Conservation (phyloP, 176 grass and related monocot genomes). For the Bothriochloa decipiens region DNA sequence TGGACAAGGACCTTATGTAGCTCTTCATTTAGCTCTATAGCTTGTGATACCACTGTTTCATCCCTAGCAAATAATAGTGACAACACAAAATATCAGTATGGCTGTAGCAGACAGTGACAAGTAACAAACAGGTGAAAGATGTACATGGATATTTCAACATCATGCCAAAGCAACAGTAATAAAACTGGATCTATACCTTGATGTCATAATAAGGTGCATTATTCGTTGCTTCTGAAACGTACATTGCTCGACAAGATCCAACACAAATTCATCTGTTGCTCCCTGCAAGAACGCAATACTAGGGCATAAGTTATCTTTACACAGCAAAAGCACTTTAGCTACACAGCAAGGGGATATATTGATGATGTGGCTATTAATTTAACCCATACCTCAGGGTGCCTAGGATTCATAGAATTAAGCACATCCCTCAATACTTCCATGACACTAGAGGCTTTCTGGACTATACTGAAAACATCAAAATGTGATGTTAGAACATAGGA, state of each 20-base stretch:
- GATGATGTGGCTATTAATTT: conserved; percentile 11
- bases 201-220: conserved; percentile 96
- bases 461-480: conserved; percentile 67
- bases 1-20: conserved; percentile 68
- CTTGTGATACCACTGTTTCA: conserved; percentile 72
- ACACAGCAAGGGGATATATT: not conserved
- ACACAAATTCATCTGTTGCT: conserved; percentile 87
- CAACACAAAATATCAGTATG: conserved; percentile 21
- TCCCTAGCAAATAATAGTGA: conserved; percentile 78
- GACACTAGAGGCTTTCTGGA: conserved; percentile 75
- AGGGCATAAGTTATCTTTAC: not conserved
- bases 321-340: not conserved
- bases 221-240: conserved; percentile 95
- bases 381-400: conserved; percentile 74
- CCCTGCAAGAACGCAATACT: conserved; percentile 51
- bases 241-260: conserved; percentile 97
- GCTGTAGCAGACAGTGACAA: not conserved
- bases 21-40: conserved; percentile 91
- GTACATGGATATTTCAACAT: not conserved
- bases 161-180: not conserved
- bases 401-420: conserved; percentile 83
- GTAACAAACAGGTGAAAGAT: not conserved
- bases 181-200: conserved; percentile 50
- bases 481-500: conserved; percentile 6
- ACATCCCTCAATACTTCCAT: conserved; percentile 94